Base-by-base conservation (phyloP, 768 basidiomycete species). In the Fistulinella prunicolor region DNA sequence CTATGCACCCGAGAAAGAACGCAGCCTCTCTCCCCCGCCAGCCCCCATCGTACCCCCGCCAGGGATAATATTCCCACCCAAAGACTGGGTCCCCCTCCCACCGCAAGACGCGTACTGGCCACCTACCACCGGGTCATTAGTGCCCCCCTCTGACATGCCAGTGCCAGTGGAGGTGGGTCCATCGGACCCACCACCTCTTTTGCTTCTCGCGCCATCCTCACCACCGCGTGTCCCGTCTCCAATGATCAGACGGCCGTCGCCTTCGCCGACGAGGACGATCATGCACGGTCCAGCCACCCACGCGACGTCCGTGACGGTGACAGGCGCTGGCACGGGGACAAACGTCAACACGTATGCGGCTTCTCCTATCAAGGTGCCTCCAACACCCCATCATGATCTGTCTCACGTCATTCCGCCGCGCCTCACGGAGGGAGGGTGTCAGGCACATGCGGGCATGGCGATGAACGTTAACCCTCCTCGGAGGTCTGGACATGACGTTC, bases 341-440 rank as follows among this genome's bases (percentile, higher is more conserved):
- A 59, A 51, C 40, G 42, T 49, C 37, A 55, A 42, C 36, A 29
- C 10, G 3, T 44, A 50, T 39, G 23, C 24, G 2, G 41, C 62
- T 32, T 32, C 30, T 24, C 50, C 50, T 24, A 51, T 56, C 39
- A 40, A 47, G 44, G 38, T 50, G 49, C 47, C 48, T 1, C 46
- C 56, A 19, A 44, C 59, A 47, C 62, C 50, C 34, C 56, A 62
- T 54, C 56, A 52, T 22, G 62, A 64, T 26, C 21, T 52, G 3
- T 41, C 38, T 3, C 46, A 19, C 6, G n/a, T 16, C 23, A 29
- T 42, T 5, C 36, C 54, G 37, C 52, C 50, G n/a, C 57, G 54
- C 59, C 62, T 59, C 47, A 43, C 52, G 53, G 61, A 64, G 9
- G 50, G 49, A 46, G 62, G 56, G 42, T 47, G 52, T 53, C 62